These are phyloP conservation scores for Aspergillus pseudoglaucus DNA, from an alignment of 2,329 filamentous ascomycete genomes.

Conservation along the genomic window DNA sequence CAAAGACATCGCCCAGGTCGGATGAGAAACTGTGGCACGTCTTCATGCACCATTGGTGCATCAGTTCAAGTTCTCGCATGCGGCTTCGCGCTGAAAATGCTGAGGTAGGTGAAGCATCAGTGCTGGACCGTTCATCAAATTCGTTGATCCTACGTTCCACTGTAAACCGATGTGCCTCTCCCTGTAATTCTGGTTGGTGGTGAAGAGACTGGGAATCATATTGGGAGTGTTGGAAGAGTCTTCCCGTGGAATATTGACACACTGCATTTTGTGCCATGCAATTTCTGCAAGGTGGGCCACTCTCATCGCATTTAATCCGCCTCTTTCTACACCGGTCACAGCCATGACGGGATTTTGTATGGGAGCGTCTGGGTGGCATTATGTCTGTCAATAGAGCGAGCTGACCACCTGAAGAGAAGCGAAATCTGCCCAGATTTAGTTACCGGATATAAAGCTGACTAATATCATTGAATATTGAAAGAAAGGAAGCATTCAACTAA, in stretches of 20 bases:
- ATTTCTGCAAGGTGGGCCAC: conserved; percentile 9
- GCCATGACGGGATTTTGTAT: neutral
- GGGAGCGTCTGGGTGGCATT: conserved; percentile 1
- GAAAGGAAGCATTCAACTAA: no score
- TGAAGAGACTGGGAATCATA: no score
- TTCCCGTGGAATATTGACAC: conserved; percentile 4
- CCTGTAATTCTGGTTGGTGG: no score
- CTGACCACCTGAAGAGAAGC: neutral
- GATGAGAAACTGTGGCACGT: conserved; percentile 34
- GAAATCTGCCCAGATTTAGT: no score
- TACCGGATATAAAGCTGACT: no score
- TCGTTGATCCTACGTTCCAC: no score
- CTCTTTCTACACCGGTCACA: conserved; percentile 1
- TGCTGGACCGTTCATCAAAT: no score
- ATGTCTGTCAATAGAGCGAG: neutral
- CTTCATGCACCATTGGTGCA: conserved; percentile 40
- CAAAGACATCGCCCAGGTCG: conserved; percentile 28
- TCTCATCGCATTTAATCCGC: conserved; percentile 9
- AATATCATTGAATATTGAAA: no score
- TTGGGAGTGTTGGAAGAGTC: conserved; percentile 4
- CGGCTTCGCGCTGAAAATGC: conserved; percentile 9
- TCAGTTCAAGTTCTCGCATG: conserved; percentile 38
- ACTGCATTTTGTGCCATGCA: conserved; percentile 8
- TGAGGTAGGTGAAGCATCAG: no score
- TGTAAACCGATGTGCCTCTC: no score